phyloP scores from a whole-genome alignment of 768 basidiomycete genomes.

The Candolleomyces aberdarensis region DNA sequence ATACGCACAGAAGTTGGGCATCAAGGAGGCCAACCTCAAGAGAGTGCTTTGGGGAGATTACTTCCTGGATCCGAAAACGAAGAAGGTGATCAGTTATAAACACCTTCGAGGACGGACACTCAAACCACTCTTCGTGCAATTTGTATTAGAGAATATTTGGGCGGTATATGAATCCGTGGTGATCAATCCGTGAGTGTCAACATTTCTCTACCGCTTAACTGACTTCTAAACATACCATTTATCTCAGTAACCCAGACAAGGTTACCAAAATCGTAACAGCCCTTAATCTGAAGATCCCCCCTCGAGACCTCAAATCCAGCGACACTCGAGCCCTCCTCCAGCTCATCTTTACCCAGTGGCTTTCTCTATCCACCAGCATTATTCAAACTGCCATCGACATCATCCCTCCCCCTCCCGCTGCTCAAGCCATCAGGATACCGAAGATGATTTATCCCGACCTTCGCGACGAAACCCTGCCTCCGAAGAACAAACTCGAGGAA shows the following conservation, averaged over 20 bases:
- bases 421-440: conserved; percentile 82
- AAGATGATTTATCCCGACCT: conserved; percentile 88
- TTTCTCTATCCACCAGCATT: conserved; percentile 88
- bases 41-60: conserved; percentile 96
- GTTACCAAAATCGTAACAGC: conserved; percentile 83
- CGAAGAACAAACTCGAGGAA: conserved; percentile 79
- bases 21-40: conserved; percentile 83
- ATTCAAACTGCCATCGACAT: conserved; percentile 92
- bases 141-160: conserved; percentile 97
- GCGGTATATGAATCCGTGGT: conserved; percentile 91
- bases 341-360: conserved; percentile 92
- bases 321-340: conserved; percentile 82
- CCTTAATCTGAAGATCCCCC: conserved; percentile 77
- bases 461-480: conserved; percentile 52
- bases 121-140: conserved; percentile 96
- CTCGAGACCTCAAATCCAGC: conserved; percentile 89
- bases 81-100: conserved; percentile 87
- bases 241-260: conserved; percentile 82
- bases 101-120: conserved; percentile 82
- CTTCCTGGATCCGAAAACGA: conserved; percentile 94
- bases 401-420: conserved; percentile 81
- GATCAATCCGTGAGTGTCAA: conserved; percentile 75
- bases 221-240: conserved; percentile 13
- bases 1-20: conserved; percentile 85
- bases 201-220: not conserved